Conservation (phyloP, 2,329 filamentous ascomycete genomes). For the Penicillium sp. region DNA sequence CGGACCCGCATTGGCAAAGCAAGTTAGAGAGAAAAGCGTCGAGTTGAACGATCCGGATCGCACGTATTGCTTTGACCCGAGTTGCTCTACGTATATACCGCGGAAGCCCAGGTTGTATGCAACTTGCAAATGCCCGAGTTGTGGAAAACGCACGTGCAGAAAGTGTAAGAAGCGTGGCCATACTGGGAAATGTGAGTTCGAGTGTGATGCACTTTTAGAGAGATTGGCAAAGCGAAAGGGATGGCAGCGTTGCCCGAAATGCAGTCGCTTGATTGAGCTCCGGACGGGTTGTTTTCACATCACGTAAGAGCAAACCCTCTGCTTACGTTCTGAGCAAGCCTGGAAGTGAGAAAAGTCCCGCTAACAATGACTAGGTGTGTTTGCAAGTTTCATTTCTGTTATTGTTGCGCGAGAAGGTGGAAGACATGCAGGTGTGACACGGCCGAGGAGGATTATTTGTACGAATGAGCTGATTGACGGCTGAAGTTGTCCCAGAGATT, state of each 20-base stretch:
- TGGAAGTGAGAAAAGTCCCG: neutral
- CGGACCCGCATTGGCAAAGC: neutral
- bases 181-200: neutral
- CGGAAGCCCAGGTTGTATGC: neutral
- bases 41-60: neutral
- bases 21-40: neutral
- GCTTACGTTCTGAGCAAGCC: no score
- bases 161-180: constrained; percentile 4
- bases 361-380: constrained; percentile 1
- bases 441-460: neutral
- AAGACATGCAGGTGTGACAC: neutral
- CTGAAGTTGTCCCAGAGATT: neutral
- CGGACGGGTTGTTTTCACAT: constrained; percentile 4
- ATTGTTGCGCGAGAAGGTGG: neutral
- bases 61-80: constrained; percentile 3
- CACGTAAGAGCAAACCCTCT: neutral
- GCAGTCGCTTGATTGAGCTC: constrained; percentile 5
- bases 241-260: constrained; percentile 5
- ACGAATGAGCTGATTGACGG: neutral
- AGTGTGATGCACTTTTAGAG: constrained; percentile 1
- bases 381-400: constrained; percentile 4
- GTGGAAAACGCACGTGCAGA: constrained; percentile 1
- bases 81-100: constrained; percentile 1
- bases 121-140: neutral
- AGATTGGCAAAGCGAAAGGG: neutral